These are phyloP conservation scores for Brettanomyces nanus DNA, from an alignment of 805 yeast genomes.

Conservation along the genomic window DNA sequence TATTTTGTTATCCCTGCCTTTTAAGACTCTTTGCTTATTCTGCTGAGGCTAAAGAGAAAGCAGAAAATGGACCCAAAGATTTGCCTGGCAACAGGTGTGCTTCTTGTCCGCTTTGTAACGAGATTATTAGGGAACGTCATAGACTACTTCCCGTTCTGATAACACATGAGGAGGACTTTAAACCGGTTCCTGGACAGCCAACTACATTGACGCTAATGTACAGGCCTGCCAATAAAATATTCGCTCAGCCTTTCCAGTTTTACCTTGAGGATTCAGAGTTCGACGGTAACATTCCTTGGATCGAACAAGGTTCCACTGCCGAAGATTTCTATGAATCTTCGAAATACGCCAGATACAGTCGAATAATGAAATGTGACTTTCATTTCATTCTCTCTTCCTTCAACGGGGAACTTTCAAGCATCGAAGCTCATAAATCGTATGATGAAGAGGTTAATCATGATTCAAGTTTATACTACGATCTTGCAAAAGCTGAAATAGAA, in stretches of 20 bases:
- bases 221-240: constrained; percentile 25
- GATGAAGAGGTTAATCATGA: constrained; percentile 46
- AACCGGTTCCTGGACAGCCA: constrained; percentile 49
- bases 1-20: constrained; percentile 78
- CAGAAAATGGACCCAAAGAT: constrained; percentile 31
- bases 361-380: constrained; percentile 62
- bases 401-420: constrained; percentile 48
- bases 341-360: constrained; percentile 40
- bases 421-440: constrained; percentile 42
- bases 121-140: constrained; percentile 41
- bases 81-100: constrained; percentile 16
- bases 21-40: constrained; percentile 56
- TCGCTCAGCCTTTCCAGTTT: constrained; percentile 25
- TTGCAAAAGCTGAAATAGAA: constrained; percentile 51
- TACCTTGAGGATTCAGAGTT: constrained; percentile 17
- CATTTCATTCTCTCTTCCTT: constrained; percentile 46
- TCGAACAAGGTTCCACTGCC: constrained; percentile 21
- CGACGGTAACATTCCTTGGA: constrained; percentile 49
- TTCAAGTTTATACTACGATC: constrained; percentile 41
- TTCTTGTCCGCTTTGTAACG: constrained; percentile 71
- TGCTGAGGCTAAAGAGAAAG: constrained; percentile 25
- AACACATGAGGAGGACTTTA: constrained; percentile 41
- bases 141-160: constrained; percentile 61
- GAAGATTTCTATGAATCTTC: constrained; percentile 16
- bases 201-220: constrained; percentile 61